phyloP scores from a whole-genome alignment of 2,329 filamentous ascomycete genomes.

The Paracoccidioides brasiliensis region DNA sequence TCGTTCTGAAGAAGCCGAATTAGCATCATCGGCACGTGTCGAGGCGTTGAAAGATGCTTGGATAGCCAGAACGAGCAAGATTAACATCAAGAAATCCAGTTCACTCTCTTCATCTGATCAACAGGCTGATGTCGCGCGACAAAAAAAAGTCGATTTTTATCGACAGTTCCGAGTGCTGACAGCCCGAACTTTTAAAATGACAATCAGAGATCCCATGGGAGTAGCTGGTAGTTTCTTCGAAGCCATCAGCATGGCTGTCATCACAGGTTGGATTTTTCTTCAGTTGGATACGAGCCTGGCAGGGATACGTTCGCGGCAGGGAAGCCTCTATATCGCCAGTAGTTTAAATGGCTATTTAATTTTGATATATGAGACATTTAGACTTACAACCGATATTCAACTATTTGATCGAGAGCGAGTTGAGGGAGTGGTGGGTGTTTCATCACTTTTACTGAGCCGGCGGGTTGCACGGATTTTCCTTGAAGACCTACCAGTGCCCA shows the following conservation, averaged over 20 bases:
- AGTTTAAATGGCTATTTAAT: slow-evolving; percentile 65
- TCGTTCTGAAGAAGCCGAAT: slow-evolving; percentile 53
- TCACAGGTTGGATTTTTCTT: slow-evolving; percentile 62
- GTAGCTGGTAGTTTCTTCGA: slow-evolving; percentile 58
- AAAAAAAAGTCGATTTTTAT: slow-evolving; percentile 42
- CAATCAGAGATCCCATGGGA: slow-evolving; percentile 63
- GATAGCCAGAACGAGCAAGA: slow-evolving; percentile 21
- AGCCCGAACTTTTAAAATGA: slow-evolving; percentile 55
- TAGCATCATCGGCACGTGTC: slow-evolving; percentile 46
- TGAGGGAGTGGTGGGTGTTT: slow-evolving; percentile 57
- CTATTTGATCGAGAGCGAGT: slow-evolving; percentile 63
- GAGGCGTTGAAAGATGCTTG: slow-evolving; percentile 49
- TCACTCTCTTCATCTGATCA: not conserved
- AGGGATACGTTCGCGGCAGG: slow-evolving; percentile 61
- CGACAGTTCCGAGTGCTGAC: slow-evolving; percentile 56
- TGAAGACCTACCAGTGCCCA: slow-evolving; percentile 60
- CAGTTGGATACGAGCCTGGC: slow-evolving; percentile 51
- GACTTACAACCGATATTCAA: slow-evolving; percentile 60
- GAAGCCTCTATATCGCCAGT: slow-evolving; percentile 57
- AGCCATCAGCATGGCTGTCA: slow-evolving; percentile 55
- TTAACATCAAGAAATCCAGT: slow-evolving; percentile 1
- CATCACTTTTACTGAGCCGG: slow-evolving; percentile 57
- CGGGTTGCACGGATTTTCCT: slow-evolving; percentile 54
- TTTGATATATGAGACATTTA: slow-evolving; percentile 62
- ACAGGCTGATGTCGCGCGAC: slow-evolving; percentile 6